Conservation (phyloP, 2,329 filamentous ascomycete genomes). For the Plectosphaerella cucumerina region DNA sequence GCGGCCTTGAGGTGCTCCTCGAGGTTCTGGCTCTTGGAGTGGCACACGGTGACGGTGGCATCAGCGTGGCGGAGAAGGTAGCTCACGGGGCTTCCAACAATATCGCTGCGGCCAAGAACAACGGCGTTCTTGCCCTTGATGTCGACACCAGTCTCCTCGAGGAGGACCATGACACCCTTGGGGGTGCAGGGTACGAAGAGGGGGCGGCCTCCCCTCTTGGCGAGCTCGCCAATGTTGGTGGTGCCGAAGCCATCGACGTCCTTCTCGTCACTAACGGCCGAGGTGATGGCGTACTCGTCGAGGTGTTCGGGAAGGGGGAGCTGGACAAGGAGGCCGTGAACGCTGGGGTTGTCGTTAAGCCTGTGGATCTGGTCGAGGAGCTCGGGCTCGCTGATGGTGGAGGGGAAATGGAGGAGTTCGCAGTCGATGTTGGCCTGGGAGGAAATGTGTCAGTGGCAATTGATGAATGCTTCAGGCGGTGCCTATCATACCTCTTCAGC, state of each 20-base stretch:
- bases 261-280: slow-evolving; percentile 86
- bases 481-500: slow-evolving; percentile 68
- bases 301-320: slow-evolving; percentile 85
- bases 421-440: slow-evolving; percentile 80
- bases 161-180: slow-evolving; percentile 91
- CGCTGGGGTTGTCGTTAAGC: slow-evolving; percentile 79
- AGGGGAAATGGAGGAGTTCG: slow-evolving; percentile 78
- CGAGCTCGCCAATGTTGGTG: slow-evolving; percentile 91
- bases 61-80: slow-evolving; percentile 93
- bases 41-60: slow-evolving; percentile 94
- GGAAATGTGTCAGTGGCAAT: not conserved
- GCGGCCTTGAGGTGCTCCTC: slow-evolving; percentile 73
- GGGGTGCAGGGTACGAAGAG: slow-evolving; percentile 94
- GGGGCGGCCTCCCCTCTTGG: slow-evolving; percentile 87
- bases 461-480: not conserved
- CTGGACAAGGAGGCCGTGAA: slow-evolving; percentile 94
- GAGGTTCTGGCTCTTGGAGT: slow-evolving; percentile 78
- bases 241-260: slow-evolving; percentile 97
- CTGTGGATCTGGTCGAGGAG: slow-evolving; percentile 75
- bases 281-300: slow-evolving; percentile 86
- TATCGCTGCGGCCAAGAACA: slow-evolving; percentile 91
- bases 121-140: slow-evolving; percentile 89
- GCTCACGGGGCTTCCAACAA: slow-evolving; percentile 95
- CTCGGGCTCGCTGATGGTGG: slow-evolving; percentile 77
- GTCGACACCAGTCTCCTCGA: slow-evolving; percentile 79